Evolutionary conservation across 345 rosid species (phyloP).

Genomic region (Moringa oleifera): DNA sequence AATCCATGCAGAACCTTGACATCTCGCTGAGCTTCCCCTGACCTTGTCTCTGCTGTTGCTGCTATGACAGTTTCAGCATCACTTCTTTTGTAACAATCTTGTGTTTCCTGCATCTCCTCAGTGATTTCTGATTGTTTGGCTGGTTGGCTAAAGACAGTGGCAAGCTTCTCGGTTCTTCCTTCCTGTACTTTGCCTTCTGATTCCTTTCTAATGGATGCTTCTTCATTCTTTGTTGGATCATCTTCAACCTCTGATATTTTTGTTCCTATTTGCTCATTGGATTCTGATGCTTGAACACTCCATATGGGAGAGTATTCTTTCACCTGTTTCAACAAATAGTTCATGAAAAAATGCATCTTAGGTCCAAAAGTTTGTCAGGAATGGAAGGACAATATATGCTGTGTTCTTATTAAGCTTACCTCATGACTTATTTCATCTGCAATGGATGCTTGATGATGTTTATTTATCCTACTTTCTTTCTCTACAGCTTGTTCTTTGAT

Average conservation of each 20-base stretch:
- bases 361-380: background rate
- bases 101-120: slow-evolving; percentile 13
- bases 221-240: slow-evolving; percentile 13
- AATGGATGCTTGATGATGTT: slow-evolving; percentile 3
- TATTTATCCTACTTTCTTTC: slow-evolving; percentile 5
- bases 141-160: background rate
- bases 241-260: slow-evolving; percentile 15
- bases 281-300: slow-evolving; percentile 17
- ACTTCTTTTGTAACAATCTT: background rate
- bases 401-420: slow-evolving; percentile 15
- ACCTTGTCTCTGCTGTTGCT: slow-evolving; percentile 11
- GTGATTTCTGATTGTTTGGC: background rate
- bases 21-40: slow-evolving; percentile 16
- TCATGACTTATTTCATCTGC: slow-evolving; percentile 19
- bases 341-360: background rate
- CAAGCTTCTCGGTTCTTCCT: slow-evolving; percentile 13
- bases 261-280: slow-evolving; percentile 18
- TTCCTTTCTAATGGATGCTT: slow-evolving; percentile 12
- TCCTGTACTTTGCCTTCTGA: slow-evolving; percentile 13
- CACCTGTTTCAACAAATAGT: slow-evolving; percentile 26
- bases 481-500: slow-evolving; percentile 17
- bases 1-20: slow-evolving; percentile 1
- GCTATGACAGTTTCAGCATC: slow-evolving; percentile 9
- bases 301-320: slow-evolving; percentile 9
- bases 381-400: background rate